Base-by-base conservation (phyloP, 2,329 filamentous ascomycete species). In the Chalara sp. region DNA sequence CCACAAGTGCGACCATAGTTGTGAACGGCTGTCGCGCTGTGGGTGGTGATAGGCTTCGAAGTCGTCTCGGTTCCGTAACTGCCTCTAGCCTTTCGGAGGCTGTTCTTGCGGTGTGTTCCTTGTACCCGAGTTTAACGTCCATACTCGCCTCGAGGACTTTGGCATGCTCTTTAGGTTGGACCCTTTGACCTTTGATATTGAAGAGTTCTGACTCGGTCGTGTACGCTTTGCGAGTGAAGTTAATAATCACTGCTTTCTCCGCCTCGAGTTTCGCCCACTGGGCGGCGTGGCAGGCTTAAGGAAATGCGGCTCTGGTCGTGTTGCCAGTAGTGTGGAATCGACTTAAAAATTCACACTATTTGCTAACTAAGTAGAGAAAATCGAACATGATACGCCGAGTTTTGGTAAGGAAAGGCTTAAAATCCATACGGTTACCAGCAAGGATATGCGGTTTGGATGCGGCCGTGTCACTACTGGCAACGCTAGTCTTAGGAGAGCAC, bases 201-300 rank as follows among this genome's bases (percentile, higher is more conserved):
- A 53, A 53, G 12, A 47, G 51, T 29, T 49, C 32, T 11, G 32
- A 40, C 29, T 46, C 47, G n/a, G 41, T 29, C 32, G 41, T 50
- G 44, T 47, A 44, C 29, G 33, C 13, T 31, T 47, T 50, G 12
- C 51, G 42, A 10, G 48, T 50, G 42, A 50, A 53, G 21, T 61
- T 48, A 5, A 62, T 61, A 41, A 63, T 54, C 5, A 53, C 48
- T 29, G 59, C 63, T 54, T 62, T 64, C 7, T 61, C 56, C 29
- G 46, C 49, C 49, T 62, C 52, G 30, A 65, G 62, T 10, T 54
- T 61, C 37, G 59, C 56, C n/a, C 40, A n/a, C n/a, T n/a, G n/a
- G n/a, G n/a, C n/a, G n/a, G n/a, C n/a, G n/a, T n/a, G n/a, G n/a
- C n/a, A n/a, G n/a, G n/a, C n/a, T n/a, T n/a, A n/a, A n/a, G n/a